Evolutionary conservation across 305 asterid species (phyloP).

Genomic region (Stenogyne calaminthoides): DNA sequence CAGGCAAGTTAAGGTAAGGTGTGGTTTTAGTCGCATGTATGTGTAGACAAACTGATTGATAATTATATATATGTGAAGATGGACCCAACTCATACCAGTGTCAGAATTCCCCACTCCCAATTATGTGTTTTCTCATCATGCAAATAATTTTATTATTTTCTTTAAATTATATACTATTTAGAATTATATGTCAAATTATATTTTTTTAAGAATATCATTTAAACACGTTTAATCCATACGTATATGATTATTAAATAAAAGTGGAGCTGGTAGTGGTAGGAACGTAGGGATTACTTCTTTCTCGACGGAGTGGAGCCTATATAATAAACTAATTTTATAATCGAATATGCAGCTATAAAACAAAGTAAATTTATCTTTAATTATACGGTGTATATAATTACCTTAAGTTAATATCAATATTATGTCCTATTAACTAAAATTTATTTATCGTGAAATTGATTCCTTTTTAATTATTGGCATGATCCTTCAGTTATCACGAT

Average conservation of each 20-base stretch:
- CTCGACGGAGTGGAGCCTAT: neutral
- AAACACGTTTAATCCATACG: neutral
- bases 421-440: no score
- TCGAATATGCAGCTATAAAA: neutral
- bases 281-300: neutral
- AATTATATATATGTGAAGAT: no score
- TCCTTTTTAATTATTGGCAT: no score
- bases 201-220: neutral
- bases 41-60: neutral
- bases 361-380: no score
- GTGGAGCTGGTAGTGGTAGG: neutral
- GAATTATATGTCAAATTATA: neutral
- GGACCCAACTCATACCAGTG: constrained; percentile 53
- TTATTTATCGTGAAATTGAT: no score
- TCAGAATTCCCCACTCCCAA: constrained; percentile 50
- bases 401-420: no score
- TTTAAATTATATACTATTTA: neutral
- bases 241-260: neutral
- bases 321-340: neutral
- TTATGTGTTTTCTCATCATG: neutral
- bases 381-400: no score
- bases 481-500: no score
- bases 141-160: neutral
- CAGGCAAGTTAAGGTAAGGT: neutral
- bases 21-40: constrained; percentile 20